Evolutionary conservation across 768 basidiomycete species (phyloP).

Genomic region (Holtermanniella nyarrowii): DNA sequence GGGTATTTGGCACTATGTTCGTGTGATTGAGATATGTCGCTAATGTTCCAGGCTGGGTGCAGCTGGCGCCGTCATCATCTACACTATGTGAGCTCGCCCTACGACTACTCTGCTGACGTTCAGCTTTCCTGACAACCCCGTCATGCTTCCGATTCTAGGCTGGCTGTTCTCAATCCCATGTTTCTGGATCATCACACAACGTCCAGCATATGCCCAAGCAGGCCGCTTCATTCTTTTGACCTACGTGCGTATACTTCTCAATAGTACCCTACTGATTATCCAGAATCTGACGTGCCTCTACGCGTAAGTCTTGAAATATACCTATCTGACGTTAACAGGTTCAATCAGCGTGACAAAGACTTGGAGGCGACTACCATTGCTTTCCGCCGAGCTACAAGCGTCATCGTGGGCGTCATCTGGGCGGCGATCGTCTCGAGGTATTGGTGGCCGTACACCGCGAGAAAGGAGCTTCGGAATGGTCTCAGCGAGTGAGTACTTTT

Average conservation of each 20-base stretch:
- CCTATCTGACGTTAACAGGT: constrained; percentile 46
- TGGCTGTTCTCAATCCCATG: constrained; percentile 73
- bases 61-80: constrained; percentile 59
- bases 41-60: constrained; percentile 59
- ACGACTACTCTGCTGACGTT: constrained; percentile 1
- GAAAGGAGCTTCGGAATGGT: constrained; percentile 70
- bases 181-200: constrained; percentile 69
- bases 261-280: constrained; percentile 27
- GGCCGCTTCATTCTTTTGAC: constrained; percentile 30
- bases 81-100: constrained; percentile 44
- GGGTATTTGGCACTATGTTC: constrained; percentile 74
- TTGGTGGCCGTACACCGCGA: constrained; percentile 94
- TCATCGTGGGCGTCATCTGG: constrained; percentile 78
- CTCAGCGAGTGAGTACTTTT: constrained; percentile 64
- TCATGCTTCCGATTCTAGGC: constrained; percentile 68
- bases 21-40: constrained; percentile 26
- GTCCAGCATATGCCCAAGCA: constrained; percentile 26
- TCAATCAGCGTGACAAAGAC: constrained; percentile 61
- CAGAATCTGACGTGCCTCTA: constrained; percentile 71
- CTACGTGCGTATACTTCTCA: constrained; percentile 16
- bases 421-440: constrained; percentile 75
- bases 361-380: constrained; percentile 62
- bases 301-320: constrained; percentile 24
- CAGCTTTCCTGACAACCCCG: constrained; percentile 61
- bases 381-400: constrained; percentile 63